phyloP scores from a whole-genome alignment of 345 rosid genomes.

The Gynandropsis gynandra region DNA sequence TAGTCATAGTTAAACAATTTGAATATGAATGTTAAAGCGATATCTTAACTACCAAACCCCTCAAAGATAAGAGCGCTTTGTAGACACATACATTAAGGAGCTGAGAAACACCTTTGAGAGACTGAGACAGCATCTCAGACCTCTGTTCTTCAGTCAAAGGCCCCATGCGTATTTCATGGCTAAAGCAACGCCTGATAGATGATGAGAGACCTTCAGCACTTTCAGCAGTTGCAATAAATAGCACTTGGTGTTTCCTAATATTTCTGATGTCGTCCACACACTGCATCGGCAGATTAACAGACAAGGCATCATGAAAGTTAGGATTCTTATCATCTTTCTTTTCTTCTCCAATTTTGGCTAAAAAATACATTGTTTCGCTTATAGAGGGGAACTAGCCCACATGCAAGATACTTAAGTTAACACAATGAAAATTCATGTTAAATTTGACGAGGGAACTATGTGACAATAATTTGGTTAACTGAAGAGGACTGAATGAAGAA shows the following conservation, averaged over 20 bases:
- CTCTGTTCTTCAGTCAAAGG: conserved; percentile 81
- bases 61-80: conserved; percentile 3
- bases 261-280: conserved; percentile 26
- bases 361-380: background rate
- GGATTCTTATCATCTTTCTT: background rate
- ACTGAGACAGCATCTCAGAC: conserved; percentile 59
- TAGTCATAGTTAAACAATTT: background rate
- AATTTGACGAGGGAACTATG: background rate
- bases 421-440: background rate
- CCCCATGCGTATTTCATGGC: conserved; percentile 81
- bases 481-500: conserved; percentile 19
- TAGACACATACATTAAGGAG: conserved; percentile 54
- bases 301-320: background rate
- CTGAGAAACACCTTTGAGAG: conserved; percentile 60
- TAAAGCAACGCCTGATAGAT: conserved; percentile 85
- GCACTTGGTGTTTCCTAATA: conserved; percentile 45
- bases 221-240: conserved; percentile 79
- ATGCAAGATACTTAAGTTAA: background rate
- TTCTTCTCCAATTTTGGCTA: background rate
- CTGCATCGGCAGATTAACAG: conserved; percentile 20
- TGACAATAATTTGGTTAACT: background rate
- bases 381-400: background rate
- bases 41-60: background rate
- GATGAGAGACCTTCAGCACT: conserved; percentile 82
- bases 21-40: background rate